Conservation (phyloP, 1,284 basidiomycete species). For the Exobasidium cylindrosporum region DNA sequence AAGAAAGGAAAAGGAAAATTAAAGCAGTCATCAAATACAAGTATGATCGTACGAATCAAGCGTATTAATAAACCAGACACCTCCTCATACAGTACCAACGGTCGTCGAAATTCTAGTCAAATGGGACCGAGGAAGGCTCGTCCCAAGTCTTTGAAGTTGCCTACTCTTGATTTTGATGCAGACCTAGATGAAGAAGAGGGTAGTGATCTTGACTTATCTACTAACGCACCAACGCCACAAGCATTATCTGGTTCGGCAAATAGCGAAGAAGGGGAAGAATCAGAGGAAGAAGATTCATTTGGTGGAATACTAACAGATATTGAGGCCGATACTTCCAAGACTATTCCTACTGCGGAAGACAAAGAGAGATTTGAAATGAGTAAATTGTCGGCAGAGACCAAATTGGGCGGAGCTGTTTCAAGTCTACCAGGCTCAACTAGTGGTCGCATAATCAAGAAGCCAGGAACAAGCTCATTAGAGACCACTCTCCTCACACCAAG, state of each 20-base stretch:
- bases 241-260: neutral
- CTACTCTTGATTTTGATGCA: neutral
- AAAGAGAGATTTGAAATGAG: slow-evolving; percentile 74
- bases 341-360: slow-evolving; percentile 68
- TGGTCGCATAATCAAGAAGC: slow-evolving; percentile 15
- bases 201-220: neutral
- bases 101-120: neutral
- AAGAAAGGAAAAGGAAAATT: neutral
- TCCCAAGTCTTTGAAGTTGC: slow-evolving; percentile 3
- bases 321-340: slow-evolving; percentile 74
- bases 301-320: slow-evolving; percentile 69
- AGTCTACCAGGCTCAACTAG: slow-evolving; percentile 22
- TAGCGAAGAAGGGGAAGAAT: slow-evolving; percentile 6
- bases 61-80: neutral
- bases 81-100: neutral
- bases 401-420: slow-evolving; percentile 41
- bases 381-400: slow-evolving; percentile 69
- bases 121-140: neutral
- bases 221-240: neutral
- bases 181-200: neutral
- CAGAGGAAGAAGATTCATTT: slow-evolving; percentile 63
- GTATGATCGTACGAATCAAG: slow-evolving; percentile 1
- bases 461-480: neutral
- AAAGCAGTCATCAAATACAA: neutral
- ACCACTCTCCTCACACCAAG: neutral